Conservation (phyloP, 2,329 filamentous ascomycete genomes). For the Teratosphaeria zuluensis region DNA sequence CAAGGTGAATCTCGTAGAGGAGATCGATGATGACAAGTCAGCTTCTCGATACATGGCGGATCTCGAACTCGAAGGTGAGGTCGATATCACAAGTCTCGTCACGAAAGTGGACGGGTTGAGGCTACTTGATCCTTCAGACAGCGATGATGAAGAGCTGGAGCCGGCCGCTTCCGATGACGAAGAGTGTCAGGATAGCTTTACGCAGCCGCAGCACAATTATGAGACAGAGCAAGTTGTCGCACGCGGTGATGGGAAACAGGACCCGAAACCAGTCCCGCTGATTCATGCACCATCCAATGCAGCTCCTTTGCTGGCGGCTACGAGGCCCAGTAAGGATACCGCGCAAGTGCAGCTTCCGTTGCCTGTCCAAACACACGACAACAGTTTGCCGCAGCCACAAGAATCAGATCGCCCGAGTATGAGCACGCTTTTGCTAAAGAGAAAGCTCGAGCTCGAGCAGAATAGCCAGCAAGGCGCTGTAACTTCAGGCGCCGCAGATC, state of each 20-base stretch:
- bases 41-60: conserved; percentile 28
- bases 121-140: conserved; percentile 31
- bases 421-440: conserved; percentile 31
- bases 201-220: neutral
- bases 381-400: neutral
- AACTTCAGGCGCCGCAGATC: neutral
- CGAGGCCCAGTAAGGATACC: neutral
- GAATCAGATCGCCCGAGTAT: conserved; percentile 21
- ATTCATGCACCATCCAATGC: neutral
- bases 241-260: neutral
- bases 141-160: conserved; percentile 29
- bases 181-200: neutral
- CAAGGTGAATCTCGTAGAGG: conserved; percentile 29
- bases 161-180: conserved; percentile 6
- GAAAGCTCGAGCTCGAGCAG: conserved; percentile 22
- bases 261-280: neutral
- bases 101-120: conserved; percentile 42
- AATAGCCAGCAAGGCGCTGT: neutral
- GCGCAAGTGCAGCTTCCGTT: neutral
- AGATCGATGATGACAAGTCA: conserved; percentile 31
- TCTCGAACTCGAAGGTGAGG: conserved; percentile 22
- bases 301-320: neutral
- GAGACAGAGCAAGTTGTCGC: neutral
- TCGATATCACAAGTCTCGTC: conserved; percentile 32
- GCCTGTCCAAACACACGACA: neutral